Conservation (phyloP, 2,329 filamentous ascomycete species). For the Verticillium dahliae region DNA sequence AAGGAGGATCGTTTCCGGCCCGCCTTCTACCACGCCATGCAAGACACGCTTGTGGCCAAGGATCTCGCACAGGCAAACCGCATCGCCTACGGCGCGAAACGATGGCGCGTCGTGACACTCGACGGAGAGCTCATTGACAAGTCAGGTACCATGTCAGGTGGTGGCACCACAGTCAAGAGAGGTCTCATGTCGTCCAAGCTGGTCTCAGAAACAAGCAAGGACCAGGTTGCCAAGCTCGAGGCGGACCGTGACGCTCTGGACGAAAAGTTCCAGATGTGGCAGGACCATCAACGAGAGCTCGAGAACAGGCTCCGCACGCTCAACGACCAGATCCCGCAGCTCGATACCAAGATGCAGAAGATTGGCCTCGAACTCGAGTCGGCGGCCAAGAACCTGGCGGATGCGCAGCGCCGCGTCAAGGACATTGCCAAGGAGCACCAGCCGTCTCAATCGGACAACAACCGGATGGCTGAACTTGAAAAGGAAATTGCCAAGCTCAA, state of each 20-base stretch:
- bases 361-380: conserved; percentile 83
- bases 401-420: conserved; percentile 77
- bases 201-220: conserved; percentile 77
- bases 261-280: conserved; percentile 74
- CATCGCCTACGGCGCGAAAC: conserved; percentile 86
- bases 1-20: conserved; percentile 83
- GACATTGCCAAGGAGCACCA: conserved; percentile 78
- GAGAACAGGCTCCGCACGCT: conserved; percentile 68
- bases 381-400: conserved; percentile 73
- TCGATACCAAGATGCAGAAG: conserved; percentile 91
- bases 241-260: conserved; percentile 80
- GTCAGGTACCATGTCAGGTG: conserved; percentile 97
- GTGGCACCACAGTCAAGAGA: conserved; percentile 82
- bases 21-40: conserved; percentile 91
- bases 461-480: conserved; percentile 63
- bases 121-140: conserved; percentile 96
- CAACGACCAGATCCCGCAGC: conserved; percentile 69
- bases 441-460: conserved; percentile 73
- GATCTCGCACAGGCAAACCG: conserved; percentile 95
- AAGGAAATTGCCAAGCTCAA: conserved; percentile 72
- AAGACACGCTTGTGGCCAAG: conserved; percentile 88
- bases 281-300: conserved; percentile 75
- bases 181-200: conserved; percentile 97
- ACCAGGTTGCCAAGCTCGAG: conserved; percentile 84
- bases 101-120: conserved; percentile 95